Base-by-base conservation (phyloP, 768 basidiomycete genomes). In the Paxillus involutus region DNA sequence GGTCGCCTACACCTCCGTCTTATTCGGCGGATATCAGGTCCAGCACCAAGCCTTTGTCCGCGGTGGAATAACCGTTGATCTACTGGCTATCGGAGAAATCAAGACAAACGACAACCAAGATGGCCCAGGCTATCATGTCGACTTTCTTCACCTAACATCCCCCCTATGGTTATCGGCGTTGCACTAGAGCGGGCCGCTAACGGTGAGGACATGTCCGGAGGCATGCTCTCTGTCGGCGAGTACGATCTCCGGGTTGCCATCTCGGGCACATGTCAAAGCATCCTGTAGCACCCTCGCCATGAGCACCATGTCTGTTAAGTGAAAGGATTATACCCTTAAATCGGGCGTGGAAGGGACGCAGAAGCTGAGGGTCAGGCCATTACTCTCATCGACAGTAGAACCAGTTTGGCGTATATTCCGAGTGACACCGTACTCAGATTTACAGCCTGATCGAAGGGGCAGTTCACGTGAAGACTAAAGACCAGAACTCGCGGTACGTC, bases 381-480 rank as follows among this genome's bases (percentile, higher is more conserved):
- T 16, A 68, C 75, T 9, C 64, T 79, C 12, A 60, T 79, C 39
- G 77, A 79, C 42, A 80, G 75, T 4, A 78, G 78, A 21, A 74
- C 73, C 12, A 77, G 77, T 40, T 57, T 62, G 19, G 71, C 72
- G 16, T 66, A 73, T 3, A 57, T 79, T 44, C 72, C 78, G 0
- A 49, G 48, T 6, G 55, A 60, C 16, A 66, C 74, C 1, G 62
- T n/a, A n/a, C n/a, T n/a, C n/a, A n/a, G n/a, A n/a, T n/a, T 71
- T 30, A 77, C 44, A 64, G 73, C 17, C 48, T 56, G 16, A 60
- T 79, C 29, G 64, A 66, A 19, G 75, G 73, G 0, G 64, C 77
- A 0, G 68, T 72, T 30, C 68, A 69, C 30, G 58, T 71, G 47
- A n/a, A n/a, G n/a, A n/a, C n/a, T n/a, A n/a, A 63, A 70, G 52